Conservation (phyloP, 1,284 basidiomycete species). For the Fomitiporia mediterranea region DNA sequence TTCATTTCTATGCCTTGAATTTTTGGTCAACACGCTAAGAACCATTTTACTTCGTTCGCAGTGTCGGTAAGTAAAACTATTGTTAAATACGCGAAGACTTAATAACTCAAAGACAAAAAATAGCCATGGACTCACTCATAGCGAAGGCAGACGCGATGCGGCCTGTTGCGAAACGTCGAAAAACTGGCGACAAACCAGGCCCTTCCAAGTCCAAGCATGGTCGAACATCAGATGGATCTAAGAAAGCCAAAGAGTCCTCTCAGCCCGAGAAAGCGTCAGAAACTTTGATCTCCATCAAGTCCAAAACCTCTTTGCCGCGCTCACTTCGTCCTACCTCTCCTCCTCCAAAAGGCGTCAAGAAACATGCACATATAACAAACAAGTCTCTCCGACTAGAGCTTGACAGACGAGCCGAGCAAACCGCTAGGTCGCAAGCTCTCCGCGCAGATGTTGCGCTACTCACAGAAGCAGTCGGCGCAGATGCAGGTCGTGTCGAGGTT, state of each 20-base stretch:
- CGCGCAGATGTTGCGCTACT: slow-evolving; percentile 64
- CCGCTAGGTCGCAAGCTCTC: slow-evolving; percentile 51
- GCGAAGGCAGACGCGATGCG: slow-evolving; percentile 62
- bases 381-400: slow-evolving; percentile 72
- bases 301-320: slow-evolving; percentile 52
- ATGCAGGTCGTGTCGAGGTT: slow-evolving; percentile 65
- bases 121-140: slow-evolving; percentile 63
- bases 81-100: too few relatives aligned
- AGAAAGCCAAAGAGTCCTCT: slow-evolving; percentile 22
- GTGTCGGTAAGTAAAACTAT: too few relatives aligned
- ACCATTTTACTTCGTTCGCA: too few relatives aligned
- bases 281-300: slow-evolving; percentile 55
- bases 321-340: slow-evolving; percentile 48
- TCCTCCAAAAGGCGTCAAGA: slow-evolving; percentile 39
- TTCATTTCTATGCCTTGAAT: too few relatives aligned
- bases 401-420: slow-evolving; percentile 52
- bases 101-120: neutral
- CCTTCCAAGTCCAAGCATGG: slow-evolving; percentile 21
- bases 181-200: slow-evolving; percentile 29
- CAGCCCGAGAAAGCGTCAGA: slow-evolving; percentile 36
- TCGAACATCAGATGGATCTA: slow-evolving; percentile 14
- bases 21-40: neutral
- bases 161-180: slow-evolving; percentile 36
- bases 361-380: slow-evolving; percentile 64
- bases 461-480: slow-evolving; percentile 44